Evolutionary conservation across 2,329 filamentous ascomycete species (phyloP).

Genomic region (Myrmaecium sp.): DNA sequence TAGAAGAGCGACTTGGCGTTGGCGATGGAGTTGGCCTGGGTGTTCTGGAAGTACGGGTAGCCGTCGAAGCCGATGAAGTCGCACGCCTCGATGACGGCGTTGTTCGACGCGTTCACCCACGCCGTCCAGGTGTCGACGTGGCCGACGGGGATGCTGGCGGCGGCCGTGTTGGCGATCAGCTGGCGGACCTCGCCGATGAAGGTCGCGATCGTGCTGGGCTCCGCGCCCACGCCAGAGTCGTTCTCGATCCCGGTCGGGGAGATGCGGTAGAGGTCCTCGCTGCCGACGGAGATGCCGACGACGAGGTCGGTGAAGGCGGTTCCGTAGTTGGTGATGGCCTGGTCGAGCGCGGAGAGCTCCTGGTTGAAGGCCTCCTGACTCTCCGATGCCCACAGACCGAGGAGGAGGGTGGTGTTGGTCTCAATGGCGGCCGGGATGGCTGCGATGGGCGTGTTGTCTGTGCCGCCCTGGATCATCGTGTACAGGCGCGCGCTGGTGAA

Average conservation of each 20-base stretch:
- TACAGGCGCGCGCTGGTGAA: slow-evolving; percentile 60
- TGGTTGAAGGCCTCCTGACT: slow-evolving; percentile 47
- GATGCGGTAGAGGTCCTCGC: slow-evolving; percentile 50
- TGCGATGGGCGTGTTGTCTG: slow-evolving; percentile 45
- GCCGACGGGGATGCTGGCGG: slow-evolving; percentile 45
- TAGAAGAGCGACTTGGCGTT: slow-evolving; percentile 51
- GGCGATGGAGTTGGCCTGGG: slow-evolving; percentile 36
- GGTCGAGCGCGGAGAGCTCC: slow-evolving; percentile 55
- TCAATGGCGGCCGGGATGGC: slow-evolving; percentile 68
- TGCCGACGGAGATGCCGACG: slow-evolving; percentile 71
- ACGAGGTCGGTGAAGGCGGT: slow-evolving; percentile 46
- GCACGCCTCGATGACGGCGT: slow-evolving; percentile 46
- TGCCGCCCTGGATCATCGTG: slow-evolving; percentile 56
- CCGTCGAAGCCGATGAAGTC: slow-evolving; percentile 77
- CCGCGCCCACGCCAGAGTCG: slow-evolving; percentile 43
- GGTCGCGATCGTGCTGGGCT: slow-evolving; percentile 42
- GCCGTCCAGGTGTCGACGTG: slow-evolving; percentile 81
- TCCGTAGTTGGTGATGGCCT: slow-evolving; percentile 54
- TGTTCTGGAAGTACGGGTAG: slow-evolving; percentile 69
- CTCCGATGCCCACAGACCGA: slow-evolving; percentile 70
- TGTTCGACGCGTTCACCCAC: slow-evolving; percentile 52
- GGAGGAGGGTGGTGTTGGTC: slow-evolving; percentile 60
- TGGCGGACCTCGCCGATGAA: slow-evolving; percentile 56
- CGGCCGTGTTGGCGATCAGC: slow-evolving; percentile 44
- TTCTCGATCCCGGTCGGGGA: slow-evolving; percentile 52